Evolutionary conservation across 2,329 filamentous ascomycete species (phyloP), one percentile per base, ranked within the genome.

Genomic region (Colletotrichum sojae): DNA sequence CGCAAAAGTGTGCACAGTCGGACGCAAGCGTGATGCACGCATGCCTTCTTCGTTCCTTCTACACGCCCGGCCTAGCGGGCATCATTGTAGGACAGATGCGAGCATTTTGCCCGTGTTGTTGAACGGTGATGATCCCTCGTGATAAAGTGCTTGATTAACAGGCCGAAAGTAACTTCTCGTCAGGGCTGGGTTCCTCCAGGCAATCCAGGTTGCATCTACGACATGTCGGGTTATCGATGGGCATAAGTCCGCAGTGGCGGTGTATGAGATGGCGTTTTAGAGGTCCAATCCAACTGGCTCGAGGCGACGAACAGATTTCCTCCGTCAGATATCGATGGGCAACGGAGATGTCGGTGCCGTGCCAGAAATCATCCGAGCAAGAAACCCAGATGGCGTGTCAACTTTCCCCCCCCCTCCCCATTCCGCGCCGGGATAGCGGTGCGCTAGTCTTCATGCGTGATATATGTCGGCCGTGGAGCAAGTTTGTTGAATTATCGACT

Each of bases 261-360:
- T 55, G 49, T 55, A 36, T 53, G 48, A 46, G 48, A 46, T 46
- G 40, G 49, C 25, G 25, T 22, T 46, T 56, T 12, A 8, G 27
- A 55, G n/a, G 6, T 20, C 13, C 40, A 31, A 25, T 5, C 36
- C 20, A 43, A 55, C 25, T 40, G 22, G 49, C 51, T 16, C 16
- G 54, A 22, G 25, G 20, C 45, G 18, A 20, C 16, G 18, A 27
- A 55, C 5, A 15, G 27, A 16, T n/a, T 40, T 51, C n/a, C 60
- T 12, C 18, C 51, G 48, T 15, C 16, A 18, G n/a, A 40, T 40
- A 58, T 58, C 5, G 45, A 45, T 15, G 43, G 27, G 43, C 43
- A 15, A 25, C 20, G 31, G 16, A 25, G n/a, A 48, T 45, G n/a
- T 60, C 8, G 39, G 16, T 39, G 56, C 56, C 25, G 48, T 20